Percentiles rank a stretch among this genome's conserved stretches.
Conservation (phyloP, 2,329 filamentous ascomycete genomes). For the Cladophialophora chaetospira region DNA sequence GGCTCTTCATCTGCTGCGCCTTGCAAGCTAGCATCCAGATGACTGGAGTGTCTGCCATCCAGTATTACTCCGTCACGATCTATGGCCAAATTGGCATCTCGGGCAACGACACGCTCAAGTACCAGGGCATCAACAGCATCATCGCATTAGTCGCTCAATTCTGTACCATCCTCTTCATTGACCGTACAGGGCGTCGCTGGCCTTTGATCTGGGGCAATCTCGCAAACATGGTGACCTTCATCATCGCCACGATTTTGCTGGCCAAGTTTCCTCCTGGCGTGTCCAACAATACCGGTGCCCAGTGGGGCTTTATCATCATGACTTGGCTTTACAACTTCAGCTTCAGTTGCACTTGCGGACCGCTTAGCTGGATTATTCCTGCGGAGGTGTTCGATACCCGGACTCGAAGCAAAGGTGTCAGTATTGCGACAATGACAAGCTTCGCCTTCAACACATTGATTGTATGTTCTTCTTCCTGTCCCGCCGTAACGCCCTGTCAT, state of each 20-base stretch:
- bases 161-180: conserved; percentile 66
- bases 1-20: conserved; percentile 68
- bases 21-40: conserved; percentile 74
- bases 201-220: conserved; percentile 73
- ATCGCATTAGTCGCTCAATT: conserved; percentile 70
- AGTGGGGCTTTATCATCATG: conserved; percentile 73
- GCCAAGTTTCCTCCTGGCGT: conserved; percentile 63
- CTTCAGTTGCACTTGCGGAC: conserved; percentile 71
- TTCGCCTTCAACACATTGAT: conserved; percentile 80
- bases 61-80: conserved; percentile 71
- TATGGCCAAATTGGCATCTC: conserved; percentile 70
- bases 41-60: conserved; percentile 74
- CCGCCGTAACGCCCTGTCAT: not conserved
- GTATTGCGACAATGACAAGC: conserved; percentile 70
- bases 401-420: conserved; percentile 73
- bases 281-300: conserved; percentile 56
- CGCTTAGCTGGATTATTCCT: conserved; percentile 61
- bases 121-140: conserved; percentile 74
- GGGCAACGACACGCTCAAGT: conserved; percentile 66
- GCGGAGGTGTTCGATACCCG: conserved; percentile 76
- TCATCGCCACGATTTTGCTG: conserved; percentile 63
- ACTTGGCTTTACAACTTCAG: conserved; percentile 82
- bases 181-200: conserved; percentile 70
- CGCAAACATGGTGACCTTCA: conserved; percentile 70
- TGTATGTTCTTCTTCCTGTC: conserved; percentile 35